These are phyloP conservation scores for Talaromyces sp. DNA, from an alignment of 2,329 filamentous ascomycete species.

Conservation along the genomic window DNA sequence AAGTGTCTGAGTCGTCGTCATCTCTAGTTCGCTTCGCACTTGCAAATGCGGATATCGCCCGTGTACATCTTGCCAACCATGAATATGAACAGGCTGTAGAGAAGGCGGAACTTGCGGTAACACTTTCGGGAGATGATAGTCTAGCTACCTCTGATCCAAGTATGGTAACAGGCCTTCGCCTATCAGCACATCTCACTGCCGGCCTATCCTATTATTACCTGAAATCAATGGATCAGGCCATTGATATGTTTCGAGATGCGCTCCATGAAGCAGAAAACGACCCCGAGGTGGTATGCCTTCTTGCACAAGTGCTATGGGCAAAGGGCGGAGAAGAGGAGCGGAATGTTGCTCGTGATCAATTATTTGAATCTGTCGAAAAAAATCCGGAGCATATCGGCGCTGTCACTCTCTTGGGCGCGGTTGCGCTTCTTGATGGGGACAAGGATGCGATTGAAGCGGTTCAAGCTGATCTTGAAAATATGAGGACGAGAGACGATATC, in stretches of 20 bases:
- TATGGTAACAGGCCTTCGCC: constrained; percentile 65
- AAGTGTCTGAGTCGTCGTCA: constrained; percentile 71
- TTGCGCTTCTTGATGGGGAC: constrained; percentile 78
- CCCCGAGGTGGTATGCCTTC: constrained; percentile 79
- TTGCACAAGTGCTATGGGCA: constrained; percentile 92
- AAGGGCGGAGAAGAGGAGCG: constrained; percentile 72
- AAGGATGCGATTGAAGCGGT: constrained; percentile 77
- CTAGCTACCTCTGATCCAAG: constrained; percentile 61
- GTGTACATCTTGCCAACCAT: constrained; percentile 71
- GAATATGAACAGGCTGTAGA: constrained; percentile 68
- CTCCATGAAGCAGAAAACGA: constrained; percentile 72
- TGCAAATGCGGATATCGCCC: constrained; percentile 80
- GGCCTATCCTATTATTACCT: constrained; percentile 78
- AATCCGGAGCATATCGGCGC: constrained; percentile 74
- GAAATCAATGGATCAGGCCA: constrained; percentile 63
- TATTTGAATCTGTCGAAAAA: constrained; percentile 76
- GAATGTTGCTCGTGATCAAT: constrained; percentile 70
- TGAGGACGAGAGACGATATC: constrained; percentile 66
- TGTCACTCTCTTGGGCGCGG: constrained; percentile 75
- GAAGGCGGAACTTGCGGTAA: constrained; percentile 75
- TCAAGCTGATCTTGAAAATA: constrained; percentile 67
- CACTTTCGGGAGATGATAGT: constrained; percentile 70
- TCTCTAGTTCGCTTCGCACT: constrained; percentile 75
- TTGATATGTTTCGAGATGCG: constrained; percentile 75
- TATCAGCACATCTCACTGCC: constrained; percentile 82